phyloP scores from a whole-genome alignment of 2,329 filamentous ascomycete genomes.

The Cladorrhinum sp. region DNA sequence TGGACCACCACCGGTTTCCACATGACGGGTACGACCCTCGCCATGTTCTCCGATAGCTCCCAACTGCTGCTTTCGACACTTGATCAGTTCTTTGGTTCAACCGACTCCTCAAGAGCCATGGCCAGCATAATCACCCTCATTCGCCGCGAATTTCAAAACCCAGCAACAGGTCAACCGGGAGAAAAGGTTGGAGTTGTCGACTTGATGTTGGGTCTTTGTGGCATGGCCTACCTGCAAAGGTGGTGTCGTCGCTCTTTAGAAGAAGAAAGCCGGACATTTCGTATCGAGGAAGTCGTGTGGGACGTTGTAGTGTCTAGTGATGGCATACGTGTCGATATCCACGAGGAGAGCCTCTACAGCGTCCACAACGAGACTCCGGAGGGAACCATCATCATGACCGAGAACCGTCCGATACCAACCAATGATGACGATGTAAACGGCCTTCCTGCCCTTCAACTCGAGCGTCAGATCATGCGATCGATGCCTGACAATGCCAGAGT shows the following conservation, averaged over 20 bases:
- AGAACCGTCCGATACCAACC: constrained; percentile 32
- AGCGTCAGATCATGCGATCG: constrained; percentile 52
- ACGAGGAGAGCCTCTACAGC: constrained; percentile 37
- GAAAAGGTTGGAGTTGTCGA: constrained; percentile 60
- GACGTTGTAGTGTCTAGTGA: constrained; percentile 63
- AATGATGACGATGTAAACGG: constrained; percentile 39
- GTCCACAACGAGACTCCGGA: constrained; percentile 27
- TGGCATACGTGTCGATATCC: constrained; percentile 55
- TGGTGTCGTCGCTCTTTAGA: constrained; percentile 51
- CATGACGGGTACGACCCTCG: constrained; percentile 53
- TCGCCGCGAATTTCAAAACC: constrained; percentile 61
- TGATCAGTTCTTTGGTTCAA: constrained; percentile 64
- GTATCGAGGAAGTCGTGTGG: constrained; percentile 59
- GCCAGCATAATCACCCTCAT: constrained; percentile 64
- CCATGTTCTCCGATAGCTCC: constrained; percentile 53
- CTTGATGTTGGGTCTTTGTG: constrained; percentile 58
- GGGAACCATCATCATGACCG: constrained; percentile 36
- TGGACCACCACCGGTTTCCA: constrained; percentile 61
- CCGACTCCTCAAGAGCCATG: constrained; percentile 66
- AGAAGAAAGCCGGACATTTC: constrained; percentile 45
- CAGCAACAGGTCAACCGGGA: constrained; percentile 55
- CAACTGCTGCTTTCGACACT: constrained; percentile 57
- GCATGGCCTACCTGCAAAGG: constrained; percentile 59
- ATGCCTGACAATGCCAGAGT: constrained; percentile 56
- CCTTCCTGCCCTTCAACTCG: constrained; percentile 46